Percentiles rank a stretch among this genome's conserved stretches.
Conservation (phyloP, 148 eudicot genomes). For the Simmondsia chinensis region DNA sequence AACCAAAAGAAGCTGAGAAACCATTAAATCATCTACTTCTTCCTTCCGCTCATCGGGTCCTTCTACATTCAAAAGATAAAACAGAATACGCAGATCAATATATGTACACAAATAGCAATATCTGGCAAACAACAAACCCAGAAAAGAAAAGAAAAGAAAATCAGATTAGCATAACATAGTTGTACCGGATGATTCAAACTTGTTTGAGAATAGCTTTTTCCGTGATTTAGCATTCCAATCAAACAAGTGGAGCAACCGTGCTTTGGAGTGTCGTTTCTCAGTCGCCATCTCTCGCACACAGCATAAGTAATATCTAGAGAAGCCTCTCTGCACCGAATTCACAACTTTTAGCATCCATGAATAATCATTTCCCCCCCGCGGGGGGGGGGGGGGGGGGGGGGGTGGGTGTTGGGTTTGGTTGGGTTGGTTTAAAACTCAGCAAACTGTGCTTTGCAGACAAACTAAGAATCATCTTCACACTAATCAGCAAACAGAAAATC, state of each 20-base stretch:
- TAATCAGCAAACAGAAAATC: too few relatives aligned
- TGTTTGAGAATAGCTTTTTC: slow-evolving; percentile 77
- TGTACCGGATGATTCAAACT: slow-evolving; percentile 52
- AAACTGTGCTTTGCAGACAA: too few relatives aligned
- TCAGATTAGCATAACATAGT: not conserved
- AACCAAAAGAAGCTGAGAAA: slow-evolving; percentile 44
- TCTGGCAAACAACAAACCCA: not conserved
- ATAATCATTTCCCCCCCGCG: too few relatives aligned
- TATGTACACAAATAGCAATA: slow-evolving; percentile 2
- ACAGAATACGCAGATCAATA: not conserved
- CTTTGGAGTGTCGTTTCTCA: slow-evolving; percentile 61
- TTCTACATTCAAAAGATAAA: slow-evolving; percentile 27
- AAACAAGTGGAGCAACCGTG: slow-evolving; percentile 79
- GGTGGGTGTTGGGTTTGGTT: too few relatives aligned
- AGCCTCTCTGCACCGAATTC: slow-evolving; percentile 23
- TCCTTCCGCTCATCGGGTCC: slow-evolving; percentile 49
- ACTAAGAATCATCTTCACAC: too few relatives aligned
- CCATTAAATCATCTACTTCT: slow-evolving; percentile 23
- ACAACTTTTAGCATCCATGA: too few relatives aligned
- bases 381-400: too few relatives aligned
- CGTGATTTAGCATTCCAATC: slow-evolving; percentile 90
- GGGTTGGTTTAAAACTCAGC: too few relatives aligned
- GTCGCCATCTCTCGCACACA: slow-evolving; percentile 52
- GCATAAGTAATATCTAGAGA: not conserved
- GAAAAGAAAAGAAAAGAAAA: not conserved